These are phyloP conservation scores for Physaria fendleri DNA, from an alignment of 345 rosid species.

Conservation along the genomic window DNA sequence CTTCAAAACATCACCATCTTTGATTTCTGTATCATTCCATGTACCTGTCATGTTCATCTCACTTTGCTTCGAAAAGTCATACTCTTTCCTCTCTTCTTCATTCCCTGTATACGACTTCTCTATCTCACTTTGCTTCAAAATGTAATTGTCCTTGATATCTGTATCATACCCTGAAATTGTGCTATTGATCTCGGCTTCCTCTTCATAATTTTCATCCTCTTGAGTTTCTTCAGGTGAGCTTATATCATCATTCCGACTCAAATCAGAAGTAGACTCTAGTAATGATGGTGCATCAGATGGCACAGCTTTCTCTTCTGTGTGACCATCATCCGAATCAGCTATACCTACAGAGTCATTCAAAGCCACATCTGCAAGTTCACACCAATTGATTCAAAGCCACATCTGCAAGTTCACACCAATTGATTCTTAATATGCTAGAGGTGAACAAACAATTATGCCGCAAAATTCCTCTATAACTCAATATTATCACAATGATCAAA, in stretches of 20 bases:
- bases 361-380: conserved; percentile 43
- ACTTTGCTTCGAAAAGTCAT: not conserved
- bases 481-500: not conserved
- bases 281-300: conserved; percentile 23
- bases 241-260: not conserved
- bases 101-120: conserved; percentile 9
- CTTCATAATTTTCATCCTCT: not conserved
- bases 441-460: not conserved
- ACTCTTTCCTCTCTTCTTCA: conserved; percentile 24
- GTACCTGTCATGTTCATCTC: conserved; percentile 2
- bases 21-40: conserved; percentile 10
- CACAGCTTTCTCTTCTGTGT: conserved; percentile 6
- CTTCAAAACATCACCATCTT: not conserved
- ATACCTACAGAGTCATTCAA: conserved; percentile 23
- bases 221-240: not conserved
- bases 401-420: conserved; percentile 37
- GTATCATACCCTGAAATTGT: conserved; percentile 8
- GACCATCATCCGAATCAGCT: conserved; percentile 3
- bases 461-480: not conserved
- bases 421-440: not conserved
- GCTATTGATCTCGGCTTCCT: conserved; percentile 6
- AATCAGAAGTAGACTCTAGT: conserved; percentile 22
- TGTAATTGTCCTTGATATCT: conserved; percentile 13
- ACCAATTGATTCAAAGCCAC: conserved; percentile 26
- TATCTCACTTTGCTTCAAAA: not conserved